phyloP scores from a whole-genome alignment of 192 early-diverging fungal genomes.

The Coemansia sp. region DNA sequence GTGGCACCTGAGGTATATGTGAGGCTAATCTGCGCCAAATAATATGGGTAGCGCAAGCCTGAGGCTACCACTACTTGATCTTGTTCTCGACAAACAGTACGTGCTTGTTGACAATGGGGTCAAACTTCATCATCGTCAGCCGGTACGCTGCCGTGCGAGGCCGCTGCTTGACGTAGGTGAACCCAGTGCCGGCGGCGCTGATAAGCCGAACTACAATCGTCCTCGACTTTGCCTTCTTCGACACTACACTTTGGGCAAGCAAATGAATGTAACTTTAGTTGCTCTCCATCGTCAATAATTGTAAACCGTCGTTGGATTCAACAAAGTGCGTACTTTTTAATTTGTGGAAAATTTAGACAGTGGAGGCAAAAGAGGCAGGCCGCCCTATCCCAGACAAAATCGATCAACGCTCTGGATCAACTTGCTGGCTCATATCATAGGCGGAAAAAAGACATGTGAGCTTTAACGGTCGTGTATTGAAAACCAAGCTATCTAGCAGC shows the following conservation, averaged over 20 bases:
- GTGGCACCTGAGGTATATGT: neutral
- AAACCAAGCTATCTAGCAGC: neutral
- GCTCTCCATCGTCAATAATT: neutral
- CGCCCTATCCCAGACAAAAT: neutral
- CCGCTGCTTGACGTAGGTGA: constrained; percentile 80
- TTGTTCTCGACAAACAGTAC: constrained; percentile 87
- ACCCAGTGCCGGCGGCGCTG: constrained; percentile 88
- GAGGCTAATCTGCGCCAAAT: neutral
- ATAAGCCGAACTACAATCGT: constrained; percentile 84
- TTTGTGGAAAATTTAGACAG: neutral
- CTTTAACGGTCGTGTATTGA: too few species aligned
- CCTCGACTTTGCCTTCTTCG: constrained; percentile 83
- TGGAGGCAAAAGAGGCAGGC: neutral
- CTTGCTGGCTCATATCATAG: too few species aligned
- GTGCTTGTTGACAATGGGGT: constrained; percentile 85
- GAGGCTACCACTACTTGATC: constrained; percentile 55
- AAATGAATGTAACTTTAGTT: neutral
- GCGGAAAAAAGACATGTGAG: too few species aligned
- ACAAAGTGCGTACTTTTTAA: neutral
- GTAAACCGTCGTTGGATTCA: neutral
- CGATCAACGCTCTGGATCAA: neutral
- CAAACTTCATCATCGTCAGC: constrained; percentile 89
- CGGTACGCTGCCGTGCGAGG: constrained; percentile 73
- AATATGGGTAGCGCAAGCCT: neutral
- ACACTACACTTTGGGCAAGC: constrained; percentile 54